Evolutionary conservation across 2,329 filamentous ascomycete genomes (phyloP), one percentile per base, ranked within the genome.

Genomic region (Penicillium verrucosum): DNA sequence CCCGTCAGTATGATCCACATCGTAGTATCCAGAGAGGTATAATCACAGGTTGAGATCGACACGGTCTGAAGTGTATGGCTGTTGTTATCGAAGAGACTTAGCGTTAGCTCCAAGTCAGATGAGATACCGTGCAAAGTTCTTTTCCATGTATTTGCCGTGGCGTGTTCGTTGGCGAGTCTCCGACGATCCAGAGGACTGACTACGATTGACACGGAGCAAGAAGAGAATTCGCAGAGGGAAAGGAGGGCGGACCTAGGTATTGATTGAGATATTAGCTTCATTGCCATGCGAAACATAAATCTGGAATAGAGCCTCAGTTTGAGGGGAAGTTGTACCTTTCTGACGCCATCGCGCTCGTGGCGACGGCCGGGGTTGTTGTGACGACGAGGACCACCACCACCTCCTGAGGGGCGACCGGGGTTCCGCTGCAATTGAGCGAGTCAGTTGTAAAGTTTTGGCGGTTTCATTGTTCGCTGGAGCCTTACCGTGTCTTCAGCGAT

Each of bases 281-380:
- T 16, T 30, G 30, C 37, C 36, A 32, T 51, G 7, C 14, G 25
- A 2, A 44, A 45, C n/a, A 57, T 70, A 30, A 30, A 44, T 12
- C 42, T 30, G 32, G 11, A n/a, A n/a, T n/a, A n/a, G n/a, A 45
- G 42, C 38, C 30, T 41, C 29, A 47, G 18, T 32, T 18, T 32
- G 32, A 38, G 38, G 38, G 34, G 30, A 14, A 49, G 37, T 12
- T 25, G 38, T 75, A 93, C 91, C 91, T 95, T 95, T 92, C 88
- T 92, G 74, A 93, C 84, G 77, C 90, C 90, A 78, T 94, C 90
- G 78, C 89, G 88, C 76, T 90, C 90, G 77, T 93, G 89, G 78
- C 89, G 88, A 70, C 89, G 88, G 67, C 75, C 73, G 63, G 78
- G 75, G 65, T 78, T 76, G 63, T 74, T 65, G 60, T 71, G 68